Evolutionary conservation across 495 filamentous ascomycete genomes (phyloP), one percentile per base, ranked within the genome.

Genomic region (Neurospora hispaniola): DNA sequence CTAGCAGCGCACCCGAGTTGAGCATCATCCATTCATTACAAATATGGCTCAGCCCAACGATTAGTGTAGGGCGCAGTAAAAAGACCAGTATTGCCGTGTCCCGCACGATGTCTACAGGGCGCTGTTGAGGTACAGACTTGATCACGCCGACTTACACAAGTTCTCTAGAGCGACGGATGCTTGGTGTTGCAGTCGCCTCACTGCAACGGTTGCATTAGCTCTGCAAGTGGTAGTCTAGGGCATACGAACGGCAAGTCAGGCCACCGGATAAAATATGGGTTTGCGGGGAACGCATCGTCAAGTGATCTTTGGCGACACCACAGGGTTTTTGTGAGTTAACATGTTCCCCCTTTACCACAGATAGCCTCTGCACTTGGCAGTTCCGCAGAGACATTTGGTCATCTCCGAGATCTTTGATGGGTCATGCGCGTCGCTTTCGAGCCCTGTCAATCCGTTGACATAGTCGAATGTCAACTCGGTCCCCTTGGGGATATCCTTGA

Each of bases 401-500:
- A 77, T 87, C 62, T 82, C 76, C 59, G 81, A 79, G 48, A 77
- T 78, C 74, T 85, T 84, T 69, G 76, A 75, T 35, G 85, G 84
- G 71, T 87, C 84, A 0, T 86, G 81, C 7, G 88, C 85, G 18
- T 86, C 83, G 12, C 83, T 81, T 14, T 86, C 83, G 66, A 79
- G 79, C 35, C 81, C 83, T 4, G 85, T 82, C 8, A 83, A 76
- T 4, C 86, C 86, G 68, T 89, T 88, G 69, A 89, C 87, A 75
- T 98, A 98, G 76, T 97, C 93, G 71, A 98, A 97, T 0, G 92
- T 96, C 12, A 98, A 76, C 78, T 98, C 94, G 7, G 89, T 90
- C 3, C 84, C 85, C 2, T 88, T 85, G 0, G 85, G 82, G 39
- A 99, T 93, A 42, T 92, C 88, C 10, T 85, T 78, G 8, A 89